A percentile compares a stretch with the other conserved stretches of the same genome.
Evolutionary conservation across 2,329 filamentous ascomycete species (phyloP).

Genomic region (Stagonosporopsis tanaceti): DNA sequence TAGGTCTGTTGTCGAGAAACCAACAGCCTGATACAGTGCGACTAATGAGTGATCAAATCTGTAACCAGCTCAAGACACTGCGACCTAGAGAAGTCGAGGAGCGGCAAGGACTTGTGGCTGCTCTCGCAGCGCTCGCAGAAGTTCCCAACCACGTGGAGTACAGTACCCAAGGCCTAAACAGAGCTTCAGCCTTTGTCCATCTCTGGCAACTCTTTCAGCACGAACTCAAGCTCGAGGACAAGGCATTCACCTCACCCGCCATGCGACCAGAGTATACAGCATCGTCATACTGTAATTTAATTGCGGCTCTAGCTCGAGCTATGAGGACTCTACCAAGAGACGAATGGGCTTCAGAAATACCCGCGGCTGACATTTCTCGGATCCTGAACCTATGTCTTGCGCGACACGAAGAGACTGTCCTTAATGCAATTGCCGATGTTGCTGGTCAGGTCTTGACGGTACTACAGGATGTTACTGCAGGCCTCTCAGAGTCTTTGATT

Average conservation of each 20-base stretch:
- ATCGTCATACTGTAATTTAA: conserved; percentile 67
- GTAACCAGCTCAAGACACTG: conserved; percentile 57
- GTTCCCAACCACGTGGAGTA: conserved; percentile 1
- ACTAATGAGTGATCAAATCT: conserved; percentile 54
- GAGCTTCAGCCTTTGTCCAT: conserved; percentile 24
- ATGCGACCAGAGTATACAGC: conserved; percentile 71
- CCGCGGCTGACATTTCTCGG: conserved; percentile 27
- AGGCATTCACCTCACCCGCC: conserved; percentile 50
- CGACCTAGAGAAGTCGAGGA: conserved; percentile 70
- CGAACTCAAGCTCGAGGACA: conserved; percentile 49
- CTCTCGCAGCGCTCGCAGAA: conserved; percentile 52
- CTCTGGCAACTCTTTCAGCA: conserved; percentile 44
- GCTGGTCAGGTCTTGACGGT: conserved; percentile 32
- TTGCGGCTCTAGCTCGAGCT: conserved; percentile 47
- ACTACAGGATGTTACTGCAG: conserved; percentile 19
- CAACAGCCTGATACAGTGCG: conserved; percentile 40
- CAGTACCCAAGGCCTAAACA: background rate
- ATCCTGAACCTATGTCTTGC: conserved; percentile 45
- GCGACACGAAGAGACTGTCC: conserved; percentile 46
- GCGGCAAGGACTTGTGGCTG: conserved; percentile 71
- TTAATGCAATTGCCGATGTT: conserved; percentile 40
- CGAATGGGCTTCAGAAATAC: conserved; percentile 17
- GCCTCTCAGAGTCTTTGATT: conserved; percentile 28
- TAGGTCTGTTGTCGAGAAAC: conserved; percentile 65
- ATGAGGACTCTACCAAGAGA: conserved; percentile 16